These are phyloP conservation scores for Magnolia kwangsiensis DNA, from an alignment of 164 flowering plant species.

Conservation along the genomic window DNA sequence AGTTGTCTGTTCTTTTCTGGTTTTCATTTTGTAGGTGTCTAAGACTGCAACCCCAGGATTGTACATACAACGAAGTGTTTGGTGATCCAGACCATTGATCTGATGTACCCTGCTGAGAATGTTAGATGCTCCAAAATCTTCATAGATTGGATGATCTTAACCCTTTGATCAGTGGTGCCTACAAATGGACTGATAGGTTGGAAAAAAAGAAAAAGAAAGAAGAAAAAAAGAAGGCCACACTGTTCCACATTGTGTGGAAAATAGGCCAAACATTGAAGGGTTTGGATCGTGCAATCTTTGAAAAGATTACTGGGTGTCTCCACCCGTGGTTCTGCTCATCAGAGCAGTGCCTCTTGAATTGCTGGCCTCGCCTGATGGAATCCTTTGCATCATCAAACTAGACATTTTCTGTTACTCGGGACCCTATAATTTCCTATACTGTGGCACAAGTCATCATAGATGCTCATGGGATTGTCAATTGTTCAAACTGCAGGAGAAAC, in stretches of 20 bases:
- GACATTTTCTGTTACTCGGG: background rate
- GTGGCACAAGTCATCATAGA: background rate
- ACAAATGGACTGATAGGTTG: no score
- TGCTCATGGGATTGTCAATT: background rate
- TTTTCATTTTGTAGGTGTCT: background rate
- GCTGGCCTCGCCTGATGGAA: background rate
- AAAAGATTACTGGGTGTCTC: background rate
- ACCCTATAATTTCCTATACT: background rate
- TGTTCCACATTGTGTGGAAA: background rate
- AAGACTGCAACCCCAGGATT: background rate
- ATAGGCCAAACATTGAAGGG: background rate
- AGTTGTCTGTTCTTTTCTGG: background rate
- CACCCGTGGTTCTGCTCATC: background rate
- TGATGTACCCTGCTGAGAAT: background rate
- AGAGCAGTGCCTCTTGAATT: background rate
- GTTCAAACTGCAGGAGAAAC: slow-evolving; percentile 63
- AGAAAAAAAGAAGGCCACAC: background rate
- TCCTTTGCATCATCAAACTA: background rate
- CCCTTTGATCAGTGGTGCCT: background rate
- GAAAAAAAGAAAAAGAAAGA: no score
- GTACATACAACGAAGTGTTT: background rate
- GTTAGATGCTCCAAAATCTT: background rate
- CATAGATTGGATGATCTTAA: background rate
- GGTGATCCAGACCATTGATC: background rate
- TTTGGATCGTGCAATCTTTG: background rate